Evolutionary conservation across 352 stramenopile genomes (phyloP).

Genomic region (Globisporangium splendens): DNA sequence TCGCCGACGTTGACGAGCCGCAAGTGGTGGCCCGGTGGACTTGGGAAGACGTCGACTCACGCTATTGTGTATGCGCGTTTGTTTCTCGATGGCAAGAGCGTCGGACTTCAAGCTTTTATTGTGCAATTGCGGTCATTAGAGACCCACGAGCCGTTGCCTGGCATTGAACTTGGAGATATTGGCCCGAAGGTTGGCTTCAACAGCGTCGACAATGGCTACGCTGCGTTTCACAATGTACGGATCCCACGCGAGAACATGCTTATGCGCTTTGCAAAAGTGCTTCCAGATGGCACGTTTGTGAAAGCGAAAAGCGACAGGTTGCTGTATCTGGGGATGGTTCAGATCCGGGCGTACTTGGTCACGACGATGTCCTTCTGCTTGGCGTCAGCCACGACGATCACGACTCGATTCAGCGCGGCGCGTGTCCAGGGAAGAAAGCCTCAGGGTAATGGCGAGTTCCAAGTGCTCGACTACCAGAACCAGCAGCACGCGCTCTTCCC

Average conservation of each 20-base stretch:
- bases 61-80: slow-evolving; percentile 92
- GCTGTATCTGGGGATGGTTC: slow-evolving; percentile 35
- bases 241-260: slow-evolving; percentile 80
- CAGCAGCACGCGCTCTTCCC: slow-evolving; percentile 35
- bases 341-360: slow-evolving; percentile 23
- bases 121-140: slow-evolving; percentile 86
- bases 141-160: slow-evolving; percentile 71
- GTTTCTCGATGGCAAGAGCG: slow-evolving; percentile 43
- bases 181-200: slow-evolving; percentile 92
- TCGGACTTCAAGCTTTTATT: slow-evolving; percentile 93
- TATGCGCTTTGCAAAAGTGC: slow-evolving; percentile 43
- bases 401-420: slow-evolving; percentile 25
- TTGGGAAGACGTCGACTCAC: slow-evolving; percentile 90
- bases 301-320: slow-evolving; percentile 64
- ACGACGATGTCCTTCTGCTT: slow-evolving; percentile 14
- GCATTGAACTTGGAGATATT: slow-evolving; percentile 89
- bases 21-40: slow-evolving; percentile 96
- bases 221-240: slow-evolving; percentile 77
- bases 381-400: slow-evolving; percentile 18
- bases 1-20: slow-evolving; percentile 91
- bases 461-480: slow-evolving; percentile 40
- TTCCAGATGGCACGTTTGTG: slow-evolving; percentile 53
- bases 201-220: slow-evolving; percentile 91
- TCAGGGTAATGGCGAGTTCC: slow-evolving; percentile 22
- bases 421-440: slow-evolving; percentile 21